A percentile compares a stretch with the other conserved stretches of the same genome.
Conservation (phyloP, 179 eudicot genomes). For the Drosera spatulata region DNA sequence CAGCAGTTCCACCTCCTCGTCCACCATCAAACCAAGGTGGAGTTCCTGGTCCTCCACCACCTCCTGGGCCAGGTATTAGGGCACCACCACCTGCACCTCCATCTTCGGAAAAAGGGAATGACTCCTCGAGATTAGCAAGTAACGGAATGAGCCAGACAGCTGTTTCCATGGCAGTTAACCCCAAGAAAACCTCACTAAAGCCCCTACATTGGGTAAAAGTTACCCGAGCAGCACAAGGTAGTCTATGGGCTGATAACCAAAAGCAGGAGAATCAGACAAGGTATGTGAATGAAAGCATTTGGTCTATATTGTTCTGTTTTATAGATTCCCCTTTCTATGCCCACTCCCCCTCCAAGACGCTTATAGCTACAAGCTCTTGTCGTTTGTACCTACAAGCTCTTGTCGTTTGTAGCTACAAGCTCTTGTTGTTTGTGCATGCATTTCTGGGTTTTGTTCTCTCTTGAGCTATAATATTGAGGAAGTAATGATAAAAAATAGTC, state of each 20-base stretch:
- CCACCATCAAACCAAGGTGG: conserved; percentile 15
- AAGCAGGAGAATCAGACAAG: conserved; percentile 32
- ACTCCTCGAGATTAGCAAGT: conserved; percentile 10
- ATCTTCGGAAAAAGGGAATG: conserved; percentile 51
- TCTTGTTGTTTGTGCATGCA: too few species aligned
- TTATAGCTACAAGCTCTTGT: too few species aligned
- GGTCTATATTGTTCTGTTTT: background rate
- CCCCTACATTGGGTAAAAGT: conserved; percentile 44
- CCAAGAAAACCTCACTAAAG: conserved; percentile 28
- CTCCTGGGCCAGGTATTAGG: conserved; percentile 30
- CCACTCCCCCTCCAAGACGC: too few species aligned
- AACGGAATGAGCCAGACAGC: conserved; percentile 41
- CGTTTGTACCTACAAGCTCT: too few species aligned
- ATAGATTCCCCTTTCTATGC: too few species aligned
- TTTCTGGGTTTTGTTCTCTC: too few species aligned
- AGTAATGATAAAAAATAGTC: too few species aligned
- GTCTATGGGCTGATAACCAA: conserved; percentile 43
- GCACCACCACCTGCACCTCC: conserved; percentile 46
- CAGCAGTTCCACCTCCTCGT: conserved; percentile 11
- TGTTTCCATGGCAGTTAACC: conserved; percentile 16
- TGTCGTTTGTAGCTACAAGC: too few species aligned
- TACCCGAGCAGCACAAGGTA: conserved; percentile 38
- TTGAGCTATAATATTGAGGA: too few species aligned
- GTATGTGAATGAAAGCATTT: conserved; percentile 13
- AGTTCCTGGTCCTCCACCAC: conserved; percentile 40